Percentiles rank a stretch among this genome's conserved stretches.
These are phyloP conservation scores for Glycine tomentella DNA, from an alignment of 306 rosid genomes.

Conservation along the genomic window DNA sequence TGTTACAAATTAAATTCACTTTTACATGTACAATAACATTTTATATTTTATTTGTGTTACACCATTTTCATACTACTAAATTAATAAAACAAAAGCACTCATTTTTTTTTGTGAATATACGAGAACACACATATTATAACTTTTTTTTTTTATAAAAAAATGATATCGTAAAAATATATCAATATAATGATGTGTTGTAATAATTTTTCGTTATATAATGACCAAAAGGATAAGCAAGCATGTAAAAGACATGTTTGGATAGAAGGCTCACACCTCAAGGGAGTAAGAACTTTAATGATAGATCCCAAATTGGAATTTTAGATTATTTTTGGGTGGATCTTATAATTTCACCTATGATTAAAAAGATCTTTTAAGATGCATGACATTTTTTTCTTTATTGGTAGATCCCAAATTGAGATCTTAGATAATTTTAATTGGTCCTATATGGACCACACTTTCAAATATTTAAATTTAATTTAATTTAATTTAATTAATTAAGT, in stretches of 20 bases:
- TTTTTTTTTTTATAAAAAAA: neutral
- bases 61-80: neutral
- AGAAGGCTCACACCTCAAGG: constrained; percentile 3
- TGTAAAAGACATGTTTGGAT: neutral
- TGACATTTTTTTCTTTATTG: too few relatives aligned
- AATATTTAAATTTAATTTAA: too few relatives aligned
- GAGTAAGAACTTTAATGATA: too few relatives aligned
- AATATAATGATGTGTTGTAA: neutral
- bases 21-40: neutral
- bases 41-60: neutral
- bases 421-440: too few relatives aligned
- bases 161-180: neutral
- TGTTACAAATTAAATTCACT: neutral
- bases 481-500: too few relatives aligned
- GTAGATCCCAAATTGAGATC: too few relatives aligned
- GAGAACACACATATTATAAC: neutral
- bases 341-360: too few relatives aligned
- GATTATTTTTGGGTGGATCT: too few relatives aligned
- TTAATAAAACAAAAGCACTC: neutral
- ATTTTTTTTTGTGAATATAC: neutral
- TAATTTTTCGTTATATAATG: neutral
- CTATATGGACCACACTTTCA: too few relatives aligned
- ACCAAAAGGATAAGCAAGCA: neutral
- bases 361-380: too few relatives aligned
- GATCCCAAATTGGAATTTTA: too few relatives aligned